Evolutionary conservation across 1,284 basidiomycete species (phyloP), one percentile per base, ranked within the genome.

Genomic region (Mycosarcoma maydis): DNA sequence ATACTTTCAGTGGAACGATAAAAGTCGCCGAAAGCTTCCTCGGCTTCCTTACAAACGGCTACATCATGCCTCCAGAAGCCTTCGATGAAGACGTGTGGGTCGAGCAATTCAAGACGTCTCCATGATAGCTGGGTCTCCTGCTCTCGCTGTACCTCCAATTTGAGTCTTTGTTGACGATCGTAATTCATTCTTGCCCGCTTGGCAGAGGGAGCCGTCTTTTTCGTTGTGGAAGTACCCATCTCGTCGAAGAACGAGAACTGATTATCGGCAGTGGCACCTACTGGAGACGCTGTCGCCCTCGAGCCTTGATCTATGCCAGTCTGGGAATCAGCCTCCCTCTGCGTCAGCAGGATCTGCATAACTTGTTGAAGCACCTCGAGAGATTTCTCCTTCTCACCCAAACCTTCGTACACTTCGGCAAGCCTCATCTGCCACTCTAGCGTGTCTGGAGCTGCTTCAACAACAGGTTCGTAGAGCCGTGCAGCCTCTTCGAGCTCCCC

Each of bases 311-410:
- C 44, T 2, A 47, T 13, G 2, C 39, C 47, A 3, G 14, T n/a
- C 16, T 39, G 27, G 0, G 54, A 50, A 10, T 55, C 68, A 2
- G 45, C 43, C 14, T 32, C 30, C 9, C 51, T 52, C 33, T 62
- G 58, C 26, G 39, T 37, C 22, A 64, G 59, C 17, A 73, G 47
- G 23, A 64, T 64, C 16, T 53, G 40, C 49, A 77, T 55, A 2
- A 78, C 91, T 86, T 94, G 89, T 53, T 91, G 90, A 3, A 97
- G 91, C 1, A 95, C 83, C 20, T 91, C 89, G 0, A 96, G 85
- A 0, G 94, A 94, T 77, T 90, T 90, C 16, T 89, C 85, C 4
- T 90, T 89, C 70, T 93, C 87, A 37, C 90, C 89, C 67, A 90
- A 83, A 17, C 83, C 82, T 80, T 98, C 95, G 65, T 92, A 92